Base-by-base conservation (phyloP, 2,329 filamentous ascomycete genomes). In the Gaeumannomyces tritici region DNA sequence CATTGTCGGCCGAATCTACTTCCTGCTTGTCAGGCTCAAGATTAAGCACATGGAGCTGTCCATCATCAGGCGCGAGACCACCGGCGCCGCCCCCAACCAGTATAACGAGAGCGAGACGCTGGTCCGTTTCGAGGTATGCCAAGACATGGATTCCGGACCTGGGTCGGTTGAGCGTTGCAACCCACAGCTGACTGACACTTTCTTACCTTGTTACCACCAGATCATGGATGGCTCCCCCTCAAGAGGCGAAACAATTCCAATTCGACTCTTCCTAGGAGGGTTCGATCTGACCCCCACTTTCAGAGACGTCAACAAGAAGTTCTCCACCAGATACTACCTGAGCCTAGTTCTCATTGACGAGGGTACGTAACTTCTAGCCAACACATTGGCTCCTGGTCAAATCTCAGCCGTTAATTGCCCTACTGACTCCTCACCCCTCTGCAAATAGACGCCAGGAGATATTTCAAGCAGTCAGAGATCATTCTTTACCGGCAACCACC, bases 151-250 rank as follows among this genome's bases (percentile, higher is more conserved):
- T 15, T n/a, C 13, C n/a, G 2, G 28, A 5, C 56, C 13, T 15
- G 56, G 28, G 9, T 4, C 13, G 21, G 7, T 21, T 4, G 9
- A 5, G 21, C n/a, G 15, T 18, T n/a, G 21, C 11, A 28, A 31
- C 31, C 12, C 24, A 47, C 8, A 4, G 13, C 54, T 35, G 31
- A 54, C 61, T 64, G 55, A 65, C 51, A 13, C 54, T n/a, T 28
- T 5, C 2, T 55, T 42, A 63, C 26, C 31, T 51, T 2, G 7
- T 26, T 18, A 18, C 29, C 7, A 8, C 13, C 59, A 90, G 89
- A 99, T 99, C 73, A 99, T 99, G 95, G 95, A 99, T 74, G 95
- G 95, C 64, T 98, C 93, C n/a, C 95, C 95, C 42, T 97, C 93
- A 61, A 84, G 95, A 80, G 92, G 90, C 83, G 87, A 83, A 79